Percentiles rank a stretch among this genome's conserved stretches.
These are phyloP conservation scores for Neurospora sp. DNA, from an alignment of 495 filamentous ascomycete genomes.

Conservation along the genomic window DNA sequence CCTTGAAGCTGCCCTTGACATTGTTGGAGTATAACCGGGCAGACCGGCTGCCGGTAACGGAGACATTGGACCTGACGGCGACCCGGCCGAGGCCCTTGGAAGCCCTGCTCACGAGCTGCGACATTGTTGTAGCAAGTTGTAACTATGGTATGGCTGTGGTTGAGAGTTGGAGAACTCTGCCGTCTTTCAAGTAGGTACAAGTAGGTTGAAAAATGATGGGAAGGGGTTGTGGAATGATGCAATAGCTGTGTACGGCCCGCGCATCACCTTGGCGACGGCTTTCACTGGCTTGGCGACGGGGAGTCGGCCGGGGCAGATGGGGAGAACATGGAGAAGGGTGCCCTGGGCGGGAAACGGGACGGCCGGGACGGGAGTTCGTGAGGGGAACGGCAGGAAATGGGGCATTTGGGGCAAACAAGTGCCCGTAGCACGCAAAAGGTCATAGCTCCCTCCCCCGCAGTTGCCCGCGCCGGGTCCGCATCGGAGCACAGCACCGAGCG, in stretches of 20 bases:
- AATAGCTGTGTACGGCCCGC: not conserved
- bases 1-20: constrained; percentile 47
- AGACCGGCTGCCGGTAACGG: constrained; percentile 3
- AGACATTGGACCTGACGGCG: not conserved
- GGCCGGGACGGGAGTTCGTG: not conserved
- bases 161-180: not conserved
- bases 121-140: constrained; percentile 13
- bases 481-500: not conserved
- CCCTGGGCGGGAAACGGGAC: not conserved
- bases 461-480: not conserved
- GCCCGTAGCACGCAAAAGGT: not conserved
- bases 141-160: not conserved
- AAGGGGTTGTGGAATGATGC: not conserved
- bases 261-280: not conserved
- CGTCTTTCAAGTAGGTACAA: not conserved
- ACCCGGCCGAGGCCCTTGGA: constrained; percentile 12
- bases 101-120: constrained; percentile 22
- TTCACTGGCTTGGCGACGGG: not conserved
- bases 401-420: not conserved
- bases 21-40: constrained; percentile 2
- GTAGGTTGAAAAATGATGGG: not conserved
- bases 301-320: not conserved
- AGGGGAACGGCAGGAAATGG: not conserved
- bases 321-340: not conserved
- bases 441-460: not conserved